Evolutionary conservation across 371 early-diverging fungal genomes (phyloP).

Genomic region (Mortierella sp.): DNA sequence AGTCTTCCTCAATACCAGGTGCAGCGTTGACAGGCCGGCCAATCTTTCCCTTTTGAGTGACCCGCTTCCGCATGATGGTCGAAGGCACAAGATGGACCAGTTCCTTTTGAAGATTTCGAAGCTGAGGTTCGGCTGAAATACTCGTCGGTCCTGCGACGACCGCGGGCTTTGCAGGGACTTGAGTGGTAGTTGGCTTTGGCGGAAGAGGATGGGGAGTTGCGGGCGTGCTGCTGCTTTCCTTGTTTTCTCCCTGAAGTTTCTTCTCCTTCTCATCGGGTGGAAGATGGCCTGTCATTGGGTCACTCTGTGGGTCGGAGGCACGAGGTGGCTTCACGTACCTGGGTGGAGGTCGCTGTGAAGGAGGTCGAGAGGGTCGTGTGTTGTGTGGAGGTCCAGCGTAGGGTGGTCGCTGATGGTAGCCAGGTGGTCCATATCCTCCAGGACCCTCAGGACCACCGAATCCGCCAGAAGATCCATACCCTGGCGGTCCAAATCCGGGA

Average conservation of each 20-base stretch:
- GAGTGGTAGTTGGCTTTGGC: constrained; percentile 31
- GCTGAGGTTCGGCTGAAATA: constrained; percentile 74
- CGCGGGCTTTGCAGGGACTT: constrained; percentile 19
- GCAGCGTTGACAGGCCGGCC: constrained; percentile 67
- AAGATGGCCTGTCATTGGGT: constrained; percentile 53
- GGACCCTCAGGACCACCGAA: constrained; percentile 4
- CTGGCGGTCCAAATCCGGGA: constrained; percentile 26
- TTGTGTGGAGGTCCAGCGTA: not conserved
- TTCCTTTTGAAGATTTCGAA: constrained; percentile 75
- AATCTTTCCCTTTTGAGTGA: constrained; percentile 58
- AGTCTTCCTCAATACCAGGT: constrained; percentile 63
- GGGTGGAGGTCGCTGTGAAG: constrained; percentile 29
- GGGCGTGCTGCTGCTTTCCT: constrained; percentile 15
- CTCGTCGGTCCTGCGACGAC: constrained; percentile 56
- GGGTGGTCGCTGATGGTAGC: constrained; percentile 14
- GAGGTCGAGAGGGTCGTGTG: constrained; percentile 30
- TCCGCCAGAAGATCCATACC: too few relatives aligned
- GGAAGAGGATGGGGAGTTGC: constrained; percentile 35
- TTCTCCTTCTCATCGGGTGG: constrained; percentile 50
- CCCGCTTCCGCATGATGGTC: constrained; percentile 69
- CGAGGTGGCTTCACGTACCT: constrained; percentile 43
- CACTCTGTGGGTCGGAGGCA: constrained; percentile 45
- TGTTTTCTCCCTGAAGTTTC: constrained; percentile 16
- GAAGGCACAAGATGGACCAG: constrained; percentile 73
- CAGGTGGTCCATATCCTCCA: constrained; percentile 23